Percentiles rank a stretch among this genome's conserved stretches.
These are phyloP conservation scores for Chalara sp. DNA, from an alignment of 2,329 filamentous ascomycete species.

Conservation along the genomic window DNA sequence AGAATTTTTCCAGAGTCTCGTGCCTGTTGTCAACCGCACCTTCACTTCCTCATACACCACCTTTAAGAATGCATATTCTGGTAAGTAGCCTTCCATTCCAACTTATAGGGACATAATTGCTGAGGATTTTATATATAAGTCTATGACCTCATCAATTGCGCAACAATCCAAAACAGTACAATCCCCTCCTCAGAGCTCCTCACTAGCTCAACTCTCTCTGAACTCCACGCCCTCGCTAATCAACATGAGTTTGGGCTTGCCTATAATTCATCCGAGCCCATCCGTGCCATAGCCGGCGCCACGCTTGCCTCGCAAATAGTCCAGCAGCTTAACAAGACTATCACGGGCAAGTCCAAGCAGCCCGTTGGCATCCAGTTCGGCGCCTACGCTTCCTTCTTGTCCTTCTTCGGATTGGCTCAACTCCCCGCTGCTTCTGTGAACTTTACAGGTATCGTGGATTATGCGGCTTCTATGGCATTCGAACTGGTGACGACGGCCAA, in stretches of 20 bases:
- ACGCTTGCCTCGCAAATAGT: slow-evolving; percentile 51
- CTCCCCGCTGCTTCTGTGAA: slow-evolving; percentile 44
- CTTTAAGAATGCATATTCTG: slow-evolving; percentile 56
- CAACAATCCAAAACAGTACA: slow-evolving; percentile 50
- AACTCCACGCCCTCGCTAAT: slow-evolving; percentile 69
- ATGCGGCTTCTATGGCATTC: slow-evolving; percentile 75
- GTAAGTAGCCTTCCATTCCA: slow-evolving; percentile 33
- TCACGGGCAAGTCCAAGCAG: slow-evolving; percentile 36
- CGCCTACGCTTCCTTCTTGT: slow-evolving; percentile 54
- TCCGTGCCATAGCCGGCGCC: slow-evolving; percentile 50
- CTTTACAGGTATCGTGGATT: slow-evolving; percentile 76
- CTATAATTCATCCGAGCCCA: slow-evolving; percentile 67
- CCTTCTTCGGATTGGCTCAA: slow-evolving; percentile 54
- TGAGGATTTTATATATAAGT: slow-evolving; percentile 29
- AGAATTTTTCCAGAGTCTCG: slow-evolving; percentile 50
- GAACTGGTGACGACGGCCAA: slow-evolving; percentile 58
- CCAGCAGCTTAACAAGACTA: slow-evolving; percentile 44
- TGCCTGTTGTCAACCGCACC: slow-evolving; percentile 48
- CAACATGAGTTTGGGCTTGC: slow-evolving; percentile 76
- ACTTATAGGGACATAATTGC: no score
- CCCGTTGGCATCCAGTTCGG: slow-evolving; percentile 50
- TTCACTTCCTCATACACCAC: slow-evolving; percentile 38
- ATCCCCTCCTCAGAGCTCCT: slow-evolving; percentile 56
- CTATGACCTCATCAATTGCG: slow-evolving; percentile 55
- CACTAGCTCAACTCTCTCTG: slow-evolving; percentile 48